Percentiles rank a stretch among this genome's conserved stretches.
Evolutionary conservation across 495 filamentous ascomycete genomes (phyloP).

Genomic region (Xylaria cubensis): DNA sequence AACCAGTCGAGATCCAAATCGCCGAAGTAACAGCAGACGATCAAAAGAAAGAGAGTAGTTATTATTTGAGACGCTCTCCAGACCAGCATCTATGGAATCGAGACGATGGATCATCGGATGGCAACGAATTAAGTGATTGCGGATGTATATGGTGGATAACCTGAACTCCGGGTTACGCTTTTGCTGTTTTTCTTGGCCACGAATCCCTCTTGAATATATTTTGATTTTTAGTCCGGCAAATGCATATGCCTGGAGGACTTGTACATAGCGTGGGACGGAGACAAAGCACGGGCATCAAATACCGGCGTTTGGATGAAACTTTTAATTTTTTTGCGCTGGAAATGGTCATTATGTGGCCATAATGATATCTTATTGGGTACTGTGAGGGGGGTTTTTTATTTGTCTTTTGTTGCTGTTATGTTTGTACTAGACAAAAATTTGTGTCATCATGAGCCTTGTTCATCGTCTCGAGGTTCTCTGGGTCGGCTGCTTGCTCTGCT

Average conservation of each 20-base stretch:
- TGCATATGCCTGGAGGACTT: constrained; percentile 21
- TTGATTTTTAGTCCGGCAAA: constrained; percentile 25
- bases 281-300: constrained; percentile 18
- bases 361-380: constrained; percentile 17
- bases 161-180: constrained; percentile 25
- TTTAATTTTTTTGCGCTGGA: not conserved
- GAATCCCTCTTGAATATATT: constrained; percentile 7
- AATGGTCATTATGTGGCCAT: not conserved
- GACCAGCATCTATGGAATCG: not conserved
- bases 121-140: constrained; percentile 41
- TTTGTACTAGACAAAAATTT: constrained; percentile 23
- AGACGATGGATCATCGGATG: not conserved
- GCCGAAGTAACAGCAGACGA: constrained; percentile 56
- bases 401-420: not conserved
- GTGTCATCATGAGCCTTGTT: constrained; percentile 3
- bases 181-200: not conserved
- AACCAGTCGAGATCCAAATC: constrained; percentile 62
- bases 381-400: not conserved
- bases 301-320: constrained; percentile 16
- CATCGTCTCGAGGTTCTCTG: not conserved
- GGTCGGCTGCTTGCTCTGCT: constrained; percentile 14
- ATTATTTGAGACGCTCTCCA: constrained; percentile 5
- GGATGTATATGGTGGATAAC: constrained; percentile 46
- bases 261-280: constrained; percentile 34
- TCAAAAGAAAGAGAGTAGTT: constrained; percentile 13